Evolutionary conservation across 305 asterid genomes (phyloP).

Genomic region (Ajuga reptans): DNA sequence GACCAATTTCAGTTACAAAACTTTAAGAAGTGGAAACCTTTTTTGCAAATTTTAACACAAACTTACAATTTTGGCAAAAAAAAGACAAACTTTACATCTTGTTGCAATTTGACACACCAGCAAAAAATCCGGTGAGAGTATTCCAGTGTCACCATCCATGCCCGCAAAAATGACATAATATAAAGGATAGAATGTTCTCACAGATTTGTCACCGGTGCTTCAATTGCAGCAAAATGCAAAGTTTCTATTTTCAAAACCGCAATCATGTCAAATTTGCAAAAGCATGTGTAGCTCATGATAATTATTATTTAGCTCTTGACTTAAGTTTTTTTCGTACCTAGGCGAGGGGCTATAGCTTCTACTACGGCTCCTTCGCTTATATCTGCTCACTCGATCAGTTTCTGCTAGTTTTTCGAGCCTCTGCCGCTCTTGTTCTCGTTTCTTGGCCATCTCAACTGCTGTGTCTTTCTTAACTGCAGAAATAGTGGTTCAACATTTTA

Average conservation of each 20-base stretch:
- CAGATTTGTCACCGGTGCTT: neutral
- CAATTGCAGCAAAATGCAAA: neutral
- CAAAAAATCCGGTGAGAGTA: neutral
- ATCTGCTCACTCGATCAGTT: slow-evolving; percentile 51
- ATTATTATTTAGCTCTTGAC: neutral
- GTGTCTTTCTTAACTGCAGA: slow-evolving; percentile 84
- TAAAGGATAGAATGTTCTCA: neutral
- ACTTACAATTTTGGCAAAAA: neutral
- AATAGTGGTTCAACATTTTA: slow-evolving; percentile 18
- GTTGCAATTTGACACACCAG: neutral
- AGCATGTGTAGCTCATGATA: too few species aligned
- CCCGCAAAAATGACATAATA: too few species aligned
- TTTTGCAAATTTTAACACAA: neutral
- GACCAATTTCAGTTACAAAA: neutral
- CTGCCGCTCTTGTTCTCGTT: slow-evolving; percentile 80
- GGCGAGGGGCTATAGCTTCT: slow-evolving; percentile 87
- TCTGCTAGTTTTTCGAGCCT: slow-evolving; percentile 89
- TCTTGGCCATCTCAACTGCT: slow-evolving; percentile 80
- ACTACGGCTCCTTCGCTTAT: slow-evolving; percentile 60
- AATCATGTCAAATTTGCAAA: too few species aligned
- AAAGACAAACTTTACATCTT: neutral
- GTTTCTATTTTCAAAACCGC: too few species aligned
- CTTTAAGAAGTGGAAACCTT: neutral
- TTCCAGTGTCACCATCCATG: neutral
- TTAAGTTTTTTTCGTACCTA: slow-evolving; percentile 38